Conservation (phyloP, 257 asterid species). For the Solanum sejunctum region DNA sequence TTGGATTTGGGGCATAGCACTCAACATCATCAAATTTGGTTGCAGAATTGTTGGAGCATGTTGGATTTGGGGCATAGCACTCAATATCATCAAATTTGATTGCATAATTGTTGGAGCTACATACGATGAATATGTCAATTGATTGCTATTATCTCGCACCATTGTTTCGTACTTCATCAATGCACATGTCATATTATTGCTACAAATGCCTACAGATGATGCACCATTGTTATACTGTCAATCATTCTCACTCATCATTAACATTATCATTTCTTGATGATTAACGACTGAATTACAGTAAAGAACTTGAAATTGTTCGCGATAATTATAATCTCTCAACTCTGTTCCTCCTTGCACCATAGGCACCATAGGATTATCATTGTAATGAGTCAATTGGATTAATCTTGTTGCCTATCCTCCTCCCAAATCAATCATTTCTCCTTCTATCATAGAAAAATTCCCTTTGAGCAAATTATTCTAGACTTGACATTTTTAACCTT, state of each 20-base stretch:
- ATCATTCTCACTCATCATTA: neutral
- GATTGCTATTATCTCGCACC: neutral
- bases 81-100: neutral
- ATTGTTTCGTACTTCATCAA: neutral
- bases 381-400: neutral
- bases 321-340: neutral
- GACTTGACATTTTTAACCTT: conserved; percentile 3
- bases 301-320: neutral
- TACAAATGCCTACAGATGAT: neutral
- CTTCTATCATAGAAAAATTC: neutral
- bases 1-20: neutral
- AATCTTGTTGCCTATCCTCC: neutral
- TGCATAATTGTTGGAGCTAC: neutral
- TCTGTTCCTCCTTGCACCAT: neutral
- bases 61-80: neutral
- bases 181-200: neutral
- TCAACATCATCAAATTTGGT: neutral
- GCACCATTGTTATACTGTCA: neutral
- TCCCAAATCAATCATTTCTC: neutral
- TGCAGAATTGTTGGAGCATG: neutral
- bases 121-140: neutral
- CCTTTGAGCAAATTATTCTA: neutral
- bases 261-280: neutral
- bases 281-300: neutral
- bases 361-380: neutral